Conservation (phyloP, 345 rosid genomes). For the Eutrema yunnanense region DNA sequence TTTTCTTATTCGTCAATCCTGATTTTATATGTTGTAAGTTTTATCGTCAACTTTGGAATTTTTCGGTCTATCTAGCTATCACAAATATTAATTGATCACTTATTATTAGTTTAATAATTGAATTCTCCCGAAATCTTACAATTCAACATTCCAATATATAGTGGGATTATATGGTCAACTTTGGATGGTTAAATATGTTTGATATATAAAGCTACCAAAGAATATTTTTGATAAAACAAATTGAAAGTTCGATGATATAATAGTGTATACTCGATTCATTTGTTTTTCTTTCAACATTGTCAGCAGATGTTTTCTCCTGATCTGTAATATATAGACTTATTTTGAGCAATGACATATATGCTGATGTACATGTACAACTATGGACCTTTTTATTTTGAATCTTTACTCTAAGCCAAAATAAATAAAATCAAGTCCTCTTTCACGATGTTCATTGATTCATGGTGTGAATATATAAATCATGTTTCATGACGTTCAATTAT, state of each 20-base stretch:
- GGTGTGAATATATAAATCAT: not conserved
- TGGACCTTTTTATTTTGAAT: not conserved
- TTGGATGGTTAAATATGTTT: not conserved
- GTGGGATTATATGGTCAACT: slow-evolving; percentile 6
- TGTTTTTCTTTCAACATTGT: not conserved
- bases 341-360: not conserved
- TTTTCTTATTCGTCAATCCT: not conserved
- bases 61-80: not conserved
- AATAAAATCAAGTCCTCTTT: not conserved
- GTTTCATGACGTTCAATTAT: not conserved
- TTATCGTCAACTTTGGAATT: not conserved
- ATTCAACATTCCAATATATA: not conserved
- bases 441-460: not conserved
- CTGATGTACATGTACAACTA: not conserved
- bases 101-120: not conserved
- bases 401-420: not conserved
- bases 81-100: not conserved
- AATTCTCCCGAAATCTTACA: not conserved
- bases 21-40: not conserved
- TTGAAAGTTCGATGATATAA: not conserved
- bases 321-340: not conserved
- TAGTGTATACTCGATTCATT: not conserved
- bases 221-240: not conserved
- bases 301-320: not conserved
- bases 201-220: not conserved